A percentile compares a stretch with the other conserved stretches of the same genome.
phyloP scores from a whole-genome alignment of 768 basidiomycete species.

The Russula abietina region DNA sequence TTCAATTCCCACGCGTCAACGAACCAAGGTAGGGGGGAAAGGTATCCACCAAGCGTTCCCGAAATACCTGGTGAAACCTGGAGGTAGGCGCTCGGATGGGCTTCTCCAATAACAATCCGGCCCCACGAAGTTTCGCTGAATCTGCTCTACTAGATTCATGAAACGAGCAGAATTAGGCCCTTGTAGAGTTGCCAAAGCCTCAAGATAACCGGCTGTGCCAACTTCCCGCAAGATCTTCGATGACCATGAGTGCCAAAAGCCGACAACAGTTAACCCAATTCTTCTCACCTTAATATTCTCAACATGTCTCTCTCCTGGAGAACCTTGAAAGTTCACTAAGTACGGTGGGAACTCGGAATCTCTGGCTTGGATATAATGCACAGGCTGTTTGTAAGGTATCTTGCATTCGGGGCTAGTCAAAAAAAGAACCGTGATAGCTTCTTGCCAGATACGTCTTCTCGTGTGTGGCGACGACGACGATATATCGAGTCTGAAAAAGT shows the following conservation, averaged over 20 bases:
- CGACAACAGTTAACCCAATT: not conserved
- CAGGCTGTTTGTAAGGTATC: conserved; percentile 52
- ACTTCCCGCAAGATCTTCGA: conserved; percentile 67
- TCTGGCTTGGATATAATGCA: conserved; percentile 53
- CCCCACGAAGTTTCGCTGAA: conserved; percentile 54
- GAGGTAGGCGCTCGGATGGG: conserved; percentile 29
- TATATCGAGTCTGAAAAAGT: conserved; percentile 45
- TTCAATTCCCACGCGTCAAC: conserved; percentile 25
- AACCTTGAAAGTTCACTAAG: conserved; percentile 55
- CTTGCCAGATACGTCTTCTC: conserved; percentile 73
- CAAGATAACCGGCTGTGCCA: conserved; percentile 49
- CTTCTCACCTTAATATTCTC: conserved; percentile 68
- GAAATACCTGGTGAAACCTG: conserved; percentile 48
- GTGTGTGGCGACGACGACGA: conserved; percentile 53
- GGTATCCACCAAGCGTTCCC: conserved; percentile 79
- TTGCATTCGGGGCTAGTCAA: conserved; percentile 52
- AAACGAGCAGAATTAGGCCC: conserved; percentile 47
- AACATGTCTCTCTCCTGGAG: conserved; percentile 63
- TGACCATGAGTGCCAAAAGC: not conserved
- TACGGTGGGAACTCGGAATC: conserved; percentile 63
- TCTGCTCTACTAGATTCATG: conserved; percentile 42
- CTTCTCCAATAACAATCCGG: conserved; percentile 69
- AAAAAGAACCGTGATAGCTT: conserved; percentile 60
- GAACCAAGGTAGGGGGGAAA: conserved; percentile 65
- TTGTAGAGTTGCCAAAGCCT: conserved; percentile 42